These are phyloP conservation scores for Acacia confusa DNA, from an alignment of 306 rosid genomes.

Conservation along the genomic window DNA sequence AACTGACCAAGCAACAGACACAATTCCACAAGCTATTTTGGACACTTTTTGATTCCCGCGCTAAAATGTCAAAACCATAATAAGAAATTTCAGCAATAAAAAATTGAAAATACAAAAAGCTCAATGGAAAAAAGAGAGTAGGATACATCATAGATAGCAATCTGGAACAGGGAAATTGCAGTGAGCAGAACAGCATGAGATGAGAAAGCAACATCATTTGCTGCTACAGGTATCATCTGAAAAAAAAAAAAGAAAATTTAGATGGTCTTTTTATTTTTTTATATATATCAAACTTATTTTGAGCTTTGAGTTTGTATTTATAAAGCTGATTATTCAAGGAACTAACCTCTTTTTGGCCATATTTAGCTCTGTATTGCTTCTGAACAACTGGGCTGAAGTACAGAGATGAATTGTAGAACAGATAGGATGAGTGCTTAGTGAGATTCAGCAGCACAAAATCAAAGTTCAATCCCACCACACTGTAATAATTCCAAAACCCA, in stretches of 20 bases:
- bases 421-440: slow-evolving; percentile 82
- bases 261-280: neutral
- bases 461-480: slow-evolving; percentile 92
- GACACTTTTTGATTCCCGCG: slow-evolving; percentile 81
- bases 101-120: neutral
- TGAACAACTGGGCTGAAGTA: slow-evolving; percentile 75
- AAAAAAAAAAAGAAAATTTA: slow-evolving; percentile 11
- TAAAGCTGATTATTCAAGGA: neutral
- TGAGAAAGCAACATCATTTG: slow-evolving; percentile 94
- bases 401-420: slow-evolving; percentile 76
- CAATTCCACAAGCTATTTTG: slow-evolving; percentile 50
- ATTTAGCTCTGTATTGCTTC: slow-evolving; percentile 64
- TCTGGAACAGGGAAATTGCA: slow-evolving; percentile 67
- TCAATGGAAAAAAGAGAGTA: neutral
- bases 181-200: slow-evolving; percentile 82
- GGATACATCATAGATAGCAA: slow-evolving; percentile 71
- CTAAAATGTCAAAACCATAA: slow-evolving; percentile 29
- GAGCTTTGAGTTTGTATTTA: neutral
- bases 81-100: neutral
- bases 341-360: slow-evolving; percentile 69
- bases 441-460: slow-evolving; percentile 82
- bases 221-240: slow-evolving; percentile 98
- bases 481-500: slow-evolving; percentile 19
- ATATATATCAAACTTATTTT: neutral
- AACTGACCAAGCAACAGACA: slow-evolving; percentile 59